A percentile compares a stretch with the other conserved stretches of the same genome.
Evolutionary conservation across 1,284 basidiomycete species (phyloP).

Genomic region (Ceratobasidium papillatum): DNA sequence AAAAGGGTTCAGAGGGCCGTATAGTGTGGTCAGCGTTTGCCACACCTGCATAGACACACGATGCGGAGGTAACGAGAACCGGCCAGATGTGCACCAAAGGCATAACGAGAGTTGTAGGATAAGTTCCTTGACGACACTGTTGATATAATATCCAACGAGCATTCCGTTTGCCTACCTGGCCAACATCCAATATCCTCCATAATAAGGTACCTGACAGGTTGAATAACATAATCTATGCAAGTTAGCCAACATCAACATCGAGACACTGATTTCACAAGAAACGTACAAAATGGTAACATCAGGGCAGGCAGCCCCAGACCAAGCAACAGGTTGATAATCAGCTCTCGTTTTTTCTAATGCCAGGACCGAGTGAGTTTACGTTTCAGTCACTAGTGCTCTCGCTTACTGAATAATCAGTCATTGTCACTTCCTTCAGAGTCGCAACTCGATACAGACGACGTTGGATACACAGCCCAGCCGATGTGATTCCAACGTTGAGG

Average conservation of each 20-base stretch:
- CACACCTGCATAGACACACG: constrained; percentile 22
- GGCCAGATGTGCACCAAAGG: background rate
- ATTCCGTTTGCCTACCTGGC: background rate
- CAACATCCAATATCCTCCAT: background rate
- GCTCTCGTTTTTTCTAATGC: background rate
- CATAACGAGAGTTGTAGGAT: background rate
- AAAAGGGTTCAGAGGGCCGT: background rate
- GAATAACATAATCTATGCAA: background rate
- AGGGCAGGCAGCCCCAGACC: background rate
- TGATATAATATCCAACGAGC: no score
- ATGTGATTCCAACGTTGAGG: background rate
- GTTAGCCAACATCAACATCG: background rate
- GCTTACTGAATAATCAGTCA: background rate
- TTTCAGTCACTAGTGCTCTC: background rate
- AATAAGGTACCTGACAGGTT: background rate
- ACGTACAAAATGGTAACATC: background rate
- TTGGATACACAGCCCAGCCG: background rate
- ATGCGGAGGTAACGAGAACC: background rate
- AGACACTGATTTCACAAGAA: background rate
- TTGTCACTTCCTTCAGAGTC: background rate
- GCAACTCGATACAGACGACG: background rate
- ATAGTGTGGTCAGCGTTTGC: background rate
- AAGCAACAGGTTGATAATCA: background rate
- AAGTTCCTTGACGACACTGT: background rate
- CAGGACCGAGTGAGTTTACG: background rate